Percentiles rank a stretch among this genome's conserved stretches.
phyloP scores from a whole-genome alignment of 805 yeast species.

The Candida ipomoeae region DNA sequence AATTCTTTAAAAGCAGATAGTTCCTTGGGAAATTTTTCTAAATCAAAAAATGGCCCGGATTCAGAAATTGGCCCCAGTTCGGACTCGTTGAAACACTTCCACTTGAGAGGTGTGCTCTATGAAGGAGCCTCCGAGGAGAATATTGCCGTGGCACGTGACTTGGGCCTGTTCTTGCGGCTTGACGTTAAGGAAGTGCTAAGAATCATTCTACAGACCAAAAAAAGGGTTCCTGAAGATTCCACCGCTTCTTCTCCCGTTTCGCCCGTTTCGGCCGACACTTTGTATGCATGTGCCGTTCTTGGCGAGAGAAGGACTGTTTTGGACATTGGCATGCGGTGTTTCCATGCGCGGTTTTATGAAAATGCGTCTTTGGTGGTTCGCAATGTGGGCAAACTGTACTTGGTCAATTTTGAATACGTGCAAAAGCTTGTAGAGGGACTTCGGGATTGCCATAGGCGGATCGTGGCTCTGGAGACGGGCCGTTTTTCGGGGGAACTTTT shows the following conservation, averaged over 20 bases:
- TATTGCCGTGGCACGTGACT: conserved; percentile 36
- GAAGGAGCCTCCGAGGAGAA: conserved; percentile 30
- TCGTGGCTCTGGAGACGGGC: neutral
- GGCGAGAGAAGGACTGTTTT: conserved; percentile 50
- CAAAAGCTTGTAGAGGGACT: conserved; percentile 6
- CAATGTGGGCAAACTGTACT: conserved; percentile 30
- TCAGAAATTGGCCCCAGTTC: neutral
- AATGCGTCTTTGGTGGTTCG: conserved; percentile 25
- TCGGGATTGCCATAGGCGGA: neutral
- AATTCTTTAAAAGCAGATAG: no score
- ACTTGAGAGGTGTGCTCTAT: conserved; percentile 40
- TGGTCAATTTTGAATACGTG: conserved; percentile 4
- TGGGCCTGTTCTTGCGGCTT: conserved; percentile 37
- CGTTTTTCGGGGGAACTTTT: neutral
- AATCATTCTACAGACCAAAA: conserved; percentile 38
- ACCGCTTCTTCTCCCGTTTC: no score
- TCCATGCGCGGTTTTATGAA: conserved; percentile 17
- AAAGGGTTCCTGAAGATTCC: conserved; percentile 14
- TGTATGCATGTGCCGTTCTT: conserved; percentile 39
- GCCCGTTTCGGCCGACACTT: conserved; percentile 2
- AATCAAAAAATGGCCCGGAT: neutral
- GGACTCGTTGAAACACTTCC: conserved; percentile 24
- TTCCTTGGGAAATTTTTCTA: no score
- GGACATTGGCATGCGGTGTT: conserved; percentile 35
- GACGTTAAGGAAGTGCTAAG: conserved; percentile 47